These are phyloP conservation scores for Verticillium tricorpus DNA, from an alignment of 2,329 filamentous ascomycete species.

Conservation along the genomic window DNA sequence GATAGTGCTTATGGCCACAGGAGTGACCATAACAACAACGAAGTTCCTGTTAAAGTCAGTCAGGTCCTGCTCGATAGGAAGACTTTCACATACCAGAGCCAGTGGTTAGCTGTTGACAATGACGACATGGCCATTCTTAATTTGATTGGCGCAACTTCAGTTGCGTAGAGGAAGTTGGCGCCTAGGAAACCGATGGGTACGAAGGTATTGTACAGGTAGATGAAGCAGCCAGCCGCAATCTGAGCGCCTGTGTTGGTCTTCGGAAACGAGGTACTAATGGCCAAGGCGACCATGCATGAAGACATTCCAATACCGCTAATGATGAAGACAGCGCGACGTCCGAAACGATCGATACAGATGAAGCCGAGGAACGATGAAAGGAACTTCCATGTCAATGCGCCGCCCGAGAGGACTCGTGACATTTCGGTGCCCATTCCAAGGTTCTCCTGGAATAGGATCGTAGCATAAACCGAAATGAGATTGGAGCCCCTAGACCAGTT, in stretches of 20 bases:
- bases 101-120: conserved; percentile 50
- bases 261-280: conserved; percentile 45
- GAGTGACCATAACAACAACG: conserved; percentile 38
- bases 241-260: conserved; percentile 38
- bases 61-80: not conserved
- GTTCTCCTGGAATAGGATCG: conserved; percentile 35
- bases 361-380: conserved; percentile 45
- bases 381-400: conserved; percentile 53
- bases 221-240: conserved; percentile 49
- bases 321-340: conserved; percentile 46
- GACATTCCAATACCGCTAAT: conserved; percentile 48
- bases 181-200: conserved; percentile 56
- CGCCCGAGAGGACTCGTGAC: conserved; percentile 37
- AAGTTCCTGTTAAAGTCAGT: conserved; percentile 28
- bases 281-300: conserved; percentile 48
- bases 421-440: conserved; percentile 31
- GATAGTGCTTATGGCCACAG: conserved; percentile 43
- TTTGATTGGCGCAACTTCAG: conserved; percentile 49
- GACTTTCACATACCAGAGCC: conserved; percentile 34
- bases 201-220: conserved; percentile 58
- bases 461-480: conserved; percentile 41
- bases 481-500: conserved; percentile 33
- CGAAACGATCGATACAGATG: conserved; percentile 45
- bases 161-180: conserved; percentile 56
- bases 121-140: conserved; percentile 50